Conservation (phyloP, 1,284 basidiomycete genomes). For the Moniliella sp. region DNA sequence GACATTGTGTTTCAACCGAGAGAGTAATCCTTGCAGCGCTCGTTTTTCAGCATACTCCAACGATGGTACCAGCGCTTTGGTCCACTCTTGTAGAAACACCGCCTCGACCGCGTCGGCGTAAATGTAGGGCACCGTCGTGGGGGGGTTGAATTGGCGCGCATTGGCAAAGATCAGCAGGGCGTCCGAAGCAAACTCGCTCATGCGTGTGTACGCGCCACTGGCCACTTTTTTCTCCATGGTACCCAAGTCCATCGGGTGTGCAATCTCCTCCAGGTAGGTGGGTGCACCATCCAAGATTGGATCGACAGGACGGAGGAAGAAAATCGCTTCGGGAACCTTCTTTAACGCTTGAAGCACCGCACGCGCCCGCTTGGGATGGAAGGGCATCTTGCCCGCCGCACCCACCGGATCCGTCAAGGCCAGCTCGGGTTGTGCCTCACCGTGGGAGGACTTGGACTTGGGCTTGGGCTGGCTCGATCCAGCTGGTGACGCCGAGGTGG, state of each 20-base stretch:
- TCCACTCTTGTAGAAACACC: conserved; percentile 64
- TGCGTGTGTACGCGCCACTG: conserved; percentile 13
- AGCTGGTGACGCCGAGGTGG: background rate
- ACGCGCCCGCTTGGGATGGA: conserved; percentile 45
- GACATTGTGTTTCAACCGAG: conserved; percentile 35
- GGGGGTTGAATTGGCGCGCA: conserved; percentile 39
- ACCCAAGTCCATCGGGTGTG: conserved; percentile 71
- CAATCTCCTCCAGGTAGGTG: conserved; percentile 79
- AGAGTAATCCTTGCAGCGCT: conserved; percentile 51
- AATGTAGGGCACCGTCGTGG: conserved; percentile 47
- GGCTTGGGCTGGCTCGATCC: conserved; percentile 3
- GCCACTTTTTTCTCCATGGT: conserved; percentile 50
- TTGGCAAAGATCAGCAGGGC: conserved; percentile 67
- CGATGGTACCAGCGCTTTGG: conserved; percentile 51
- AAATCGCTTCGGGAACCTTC: conserved; percentile 49
- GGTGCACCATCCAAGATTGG: conserved; percentile 50
- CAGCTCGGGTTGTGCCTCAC: conserved; percentile 4
- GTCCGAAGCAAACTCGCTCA: conserved; percentile 51
- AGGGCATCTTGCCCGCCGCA: conserved; percentile 10
- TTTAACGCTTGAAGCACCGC: conserved; percentile 48
- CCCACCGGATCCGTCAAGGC: conserved; percentile 11
- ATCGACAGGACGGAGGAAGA: conserved; percentile 71
- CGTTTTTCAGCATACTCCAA: conserved; percentile 62
- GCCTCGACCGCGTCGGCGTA: conserved; percentile 52
- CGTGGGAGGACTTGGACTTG: conserved; percentile 6